Conservation (phyloP, 345 rosid genomes). For the Syzygium aqueum region DNA sequence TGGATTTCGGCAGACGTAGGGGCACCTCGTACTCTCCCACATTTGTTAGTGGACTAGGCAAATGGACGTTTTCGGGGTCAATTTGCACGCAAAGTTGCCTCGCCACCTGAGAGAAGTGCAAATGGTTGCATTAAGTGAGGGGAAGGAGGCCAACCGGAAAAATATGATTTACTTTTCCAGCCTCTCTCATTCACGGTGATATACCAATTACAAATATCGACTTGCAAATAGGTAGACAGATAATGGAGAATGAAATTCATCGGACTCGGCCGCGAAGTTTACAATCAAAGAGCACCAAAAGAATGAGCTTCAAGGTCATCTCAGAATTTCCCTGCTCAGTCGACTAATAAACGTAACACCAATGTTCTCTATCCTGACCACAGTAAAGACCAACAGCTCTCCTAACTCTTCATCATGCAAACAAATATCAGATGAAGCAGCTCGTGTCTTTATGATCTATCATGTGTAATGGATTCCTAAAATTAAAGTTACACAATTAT, state of each 20-base stretch:
- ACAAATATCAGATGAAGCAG: not conserved
- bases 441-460: not conserved
- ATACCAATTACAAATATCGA: not conserved
- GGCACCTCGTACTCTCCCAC: constrained; percentile 76
- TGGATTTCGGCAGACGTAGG: constrained; percentile 66
- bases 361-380: not conserved
- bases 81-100: constrained; percentile 74
- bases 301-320: not conserved
- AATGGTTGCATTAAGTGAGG: not conserved
- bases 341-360: not conserved
- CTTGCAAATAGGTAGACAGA: not conserved
- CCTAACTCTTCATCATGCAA: not conserved
- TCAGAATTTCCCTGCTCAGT: not conserved
- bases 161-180: not conserved
- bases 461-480: not conserved
- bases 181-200: not conserved
- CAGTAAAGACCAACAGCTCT: not conserved
- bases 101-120: constrained; percentile 37
- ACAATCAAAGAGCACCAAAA: not conserved
- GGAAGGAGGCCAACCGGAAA: not conserved
- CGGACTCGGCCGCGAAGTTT: not conserved
- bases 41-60: constrained; percentile 51
- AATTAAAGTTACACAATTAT: not conserved
- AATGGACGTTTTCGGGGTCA: constrained; percentile 61
- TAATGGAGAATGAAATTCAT: not conserved